phyloP scores from a whole-genome alignment of 305 asterid species.

The Fraxinus ornus region DNA sequence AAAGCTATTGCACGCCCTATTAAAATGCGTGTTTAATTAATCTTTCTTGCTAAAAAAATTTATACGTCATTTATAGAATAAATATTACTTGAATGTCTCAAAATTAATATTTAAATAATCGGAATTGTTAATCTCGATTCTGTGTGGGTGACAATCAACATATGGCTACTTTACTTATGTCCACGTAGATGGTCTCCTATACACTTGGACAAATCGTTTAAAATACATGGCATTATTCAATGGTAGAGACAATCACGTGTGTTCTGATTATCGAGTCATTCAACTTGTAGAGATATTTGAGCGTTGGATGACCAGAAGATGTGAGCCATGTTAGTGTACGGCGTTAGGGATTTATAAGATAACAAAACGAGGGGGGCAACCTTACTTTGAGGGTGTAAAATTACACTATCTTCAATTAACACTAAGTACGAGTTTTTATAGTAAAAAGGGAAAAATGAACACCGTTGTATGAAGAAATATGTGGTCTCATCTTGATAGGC shows the following conservation, averaged over 20 bases:
- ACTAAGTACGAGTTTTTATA: too few species aligned
- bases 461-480: not conserved
- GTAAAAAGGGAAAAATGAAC: not conserved
- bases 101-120: too few species aligned
- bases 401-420: too few species aligned
- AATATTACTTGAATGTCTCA: not conserved
- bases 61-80: too few species aligned
- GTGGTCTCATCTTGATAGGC: not conserved
- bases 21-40: too few species aligned
- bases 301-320: not conserved
- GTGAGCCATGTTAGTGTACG: not conserved
- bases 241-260: not conserved
- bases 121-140: not conserved
- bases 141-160: not conserved
- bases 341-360: not conserved
- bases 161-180: not conserved
- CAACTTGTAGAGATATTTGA: not conserved
- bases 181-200: not conserved
- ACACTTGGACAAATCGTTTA: not conserved
- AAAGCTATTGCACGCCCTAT: too few species aligned
- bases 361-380: not conserved
- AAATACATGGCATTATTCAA: not conserved
- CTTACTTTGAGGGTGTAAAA: too few species aligned
- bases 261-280: too few species aligned
- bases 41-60: not conserved